phyloP scores from a whole-genome alignment of 148 eudicot species.

The Fallopia convolvulus region DNA sequence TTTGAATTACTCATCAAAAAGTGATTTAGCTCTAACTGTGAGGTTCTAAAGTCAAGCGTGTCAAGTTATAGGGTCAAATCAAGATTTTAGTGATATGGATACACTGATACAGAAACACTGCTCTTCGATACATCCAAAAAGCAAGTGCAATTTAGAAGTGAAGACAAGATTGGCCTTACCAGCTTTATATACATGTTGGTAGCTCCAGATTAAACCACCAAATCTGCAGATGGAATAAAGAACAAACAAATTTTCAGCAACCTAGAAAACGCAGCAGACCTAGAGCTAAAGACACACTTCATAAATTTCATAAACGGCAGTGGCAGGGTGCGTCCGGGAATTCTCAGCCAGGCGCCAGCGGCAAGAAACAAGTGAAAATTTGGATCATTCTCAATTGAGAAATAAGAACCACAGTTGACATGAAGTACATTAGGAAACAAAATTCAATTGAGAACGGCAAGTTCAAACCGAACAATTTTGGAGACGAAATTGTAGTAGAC shows the following conservation, averaged over 20 bases:
- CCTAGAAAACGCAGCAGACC: not conserved
- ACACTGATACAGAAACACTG: not conserved
- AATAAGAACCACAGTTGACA: too few species aligned
- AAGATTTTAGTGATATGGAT: not conserved
- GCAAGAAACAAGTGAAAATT: too few species aligned
- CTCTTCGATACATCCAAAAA: not conserved
- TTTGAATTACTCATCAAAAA: not conserved
- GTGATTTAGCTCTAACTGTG: not conserved
- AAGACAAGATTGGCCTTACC: constrained; percentile 28
- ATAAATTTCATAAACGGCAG: too few species aligned
- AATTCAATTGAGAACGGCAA: too few species aligned
- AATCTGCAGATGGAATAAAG: not conserved
- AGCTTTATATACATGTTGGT: constrained; percentile 62
- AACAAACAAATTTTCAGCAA: not conserved
- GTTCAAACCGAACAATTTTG: too few species aligned
- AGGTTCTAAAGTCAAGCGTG: not conserved
- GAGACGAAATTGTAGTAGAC: too few species aligned
- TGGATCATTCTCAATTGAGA: too few species aligned
- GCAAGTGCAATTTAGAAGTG: not conserved
- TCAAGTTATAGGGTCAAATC: not conserved
- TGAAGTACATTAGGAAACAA: too few species aligned
- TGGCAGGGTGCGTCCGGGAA: too few species aligned
- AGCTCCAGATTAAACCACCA: constrained; percentile 12
- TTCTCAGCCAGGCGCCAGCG: too few species aligned
- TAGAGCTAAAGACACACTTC: not conserved